These are phyloP conservation scores for Lupinus albus DNA, from an alignment of 306 rosid species.

Conservation along the genomic window DNA sequence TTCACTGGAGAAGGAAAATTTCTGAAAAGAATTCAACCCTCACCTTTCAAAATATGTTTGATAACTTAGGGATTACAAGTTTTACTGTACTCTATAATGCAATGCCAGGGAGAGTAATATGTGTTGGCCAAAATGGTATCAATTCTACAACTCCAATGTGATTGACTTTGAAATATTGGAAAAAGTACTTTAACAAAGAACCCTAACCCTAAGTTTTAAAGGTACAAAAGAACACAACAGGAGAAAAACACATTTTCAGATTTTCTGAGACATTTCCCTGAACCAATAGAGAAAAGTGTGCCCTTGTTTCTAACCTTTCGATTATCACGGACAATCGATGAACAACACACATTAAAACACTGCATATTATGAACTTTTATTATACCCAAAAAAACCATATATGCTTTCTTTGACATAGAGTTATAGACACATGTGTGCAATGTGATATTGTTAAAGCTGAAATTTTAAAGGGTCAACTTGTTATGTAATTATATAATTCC, in stretches of 20 bases:
- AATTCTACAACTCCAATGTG: background rate
- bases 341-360: background rate
- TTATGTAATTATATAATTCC: background rate
- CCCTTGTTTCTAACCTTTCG: background rate
- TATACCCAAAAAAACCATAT: conserved; percentile 28
- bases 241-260: background rate
- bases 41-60: background rate
- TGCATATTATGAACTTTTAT: background rate
- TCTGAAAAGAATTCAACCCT: background rate
- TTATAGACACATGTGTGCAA: conserved; percentile 5
- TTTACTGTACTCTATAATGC: too few relatives aligned
- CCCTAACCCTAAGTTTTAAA: conserved; percentile 69
- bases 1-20: too few relatives aligned
- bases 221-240: background rate
- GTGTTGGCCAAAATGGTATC: background rate
- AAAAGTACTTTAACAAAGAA: conserved; percentile 40
- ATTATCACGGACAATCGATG: background rate
- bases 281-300: background rate
- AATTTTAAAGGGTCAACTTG: conserved; percentile 13
- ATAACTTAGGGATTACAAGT: conserved; percentile 22
- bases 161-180: background rate
- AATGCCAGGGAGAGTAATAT: background rate
- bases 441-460: background rate
- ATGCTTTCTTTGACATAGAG: background rate
- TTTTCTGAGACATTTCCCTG: background rate